These are phyloP conservation scores for Teunomyces lycoperdinae DNA, from an alignment of 805 yeast species.

Conservation along the genomic window DNA sequence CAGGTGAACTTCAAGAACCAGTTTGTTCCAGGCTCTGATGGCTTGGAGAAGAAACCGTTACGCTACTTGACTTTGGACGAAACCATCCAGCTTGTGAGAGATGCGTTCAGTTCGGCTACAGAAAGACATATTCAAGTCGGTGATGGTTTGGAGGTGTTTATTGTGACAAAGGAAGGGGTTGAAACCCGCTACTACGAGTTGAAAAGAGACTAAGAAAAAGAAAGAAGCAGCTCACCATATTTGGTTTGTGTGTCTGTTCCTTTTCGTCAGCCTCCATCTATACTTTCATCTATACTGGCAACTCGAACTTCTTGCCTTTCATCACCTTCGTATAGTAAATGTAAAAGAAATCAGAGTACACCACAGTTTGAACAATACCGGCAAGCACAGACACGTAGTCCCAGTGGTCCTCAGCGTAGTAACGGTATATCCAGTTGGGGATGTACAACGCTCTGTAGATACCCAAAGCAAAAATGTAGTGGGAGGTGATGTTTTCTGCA, in stretches of 20 bases:
- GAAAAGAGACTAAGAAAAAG: slow-evolving; percentile 66
- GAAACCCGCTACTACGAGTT: slow-evolving; percentile 78
- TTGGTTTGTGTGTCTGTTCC: too few relatives aligned
- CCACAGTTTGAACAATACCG: slow-evolving; percentile 79
- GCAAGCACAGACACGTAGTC: slow-evolving; percentile 73
- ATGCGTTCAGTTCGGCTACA: slow-evolving; percentile 93
- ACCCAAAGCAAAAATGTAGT: slow-evolving; percentile 93
- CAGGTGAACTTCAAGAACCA: slow-evolving; percentile 97
- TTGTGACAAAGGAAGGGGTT: slow-evolving; percentile 92
- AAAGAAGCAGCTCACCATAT: too few relatives aligned
- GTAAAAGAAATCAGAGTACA: slow-evolving; percentile 95
- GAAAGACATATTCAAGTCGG: slow-evolving; percentile 99
- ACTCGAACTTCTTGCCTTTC: slow-evolving; percentile 71
- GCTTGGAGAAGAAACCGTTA: slow-evolving; percentile 57
- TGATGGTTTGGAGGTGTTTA: slow-evolving; percentile 87
- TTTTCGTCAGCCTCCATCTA: neutral
- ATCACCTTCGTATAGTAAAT: slow-evolving; percentile 77
- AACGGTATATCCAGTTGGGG: slow-evolving; percentile 94
- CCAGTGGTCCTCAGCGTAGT: slow-evolving; percentile 56
- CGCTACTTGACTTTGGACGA: slow-evolving; percentile 75
- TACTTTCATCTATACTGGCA: slow-evolving; percentile 48
- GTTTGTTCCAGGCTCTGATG: slow-evolving; percentile 68
- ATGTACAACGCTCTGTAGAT: slow-evolving; percentile 84
- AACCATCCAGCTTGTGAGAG: slow-evolving; percentile 83
- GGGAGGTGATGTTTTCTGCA: slow-evolving; percentile 82